Conservation (phyloP, 441 rosid genomes). For the Adansonia grandidieri region DNA sequence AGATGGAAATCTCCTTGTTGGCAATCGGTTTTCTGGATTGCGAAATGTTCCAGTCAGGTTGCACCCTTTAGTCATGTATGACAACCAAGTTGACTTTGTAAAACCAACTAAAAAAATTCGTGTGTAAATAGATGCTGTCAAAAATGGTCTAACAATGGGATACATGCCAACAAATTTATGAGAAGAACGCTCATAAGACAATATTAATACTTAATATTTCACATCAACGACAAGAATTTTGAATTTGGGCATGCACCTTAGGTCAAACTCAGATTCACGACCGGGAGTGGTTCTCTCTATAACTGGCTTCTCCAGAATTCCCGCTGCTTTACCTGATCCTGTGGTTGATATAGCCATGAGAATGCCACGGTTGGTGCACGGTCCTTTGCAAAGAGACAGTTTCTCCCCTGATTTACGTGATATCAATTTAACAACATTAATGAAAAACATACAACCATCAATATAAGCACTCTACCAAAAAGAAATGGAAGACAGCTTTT, state of each 20-base stretch:
- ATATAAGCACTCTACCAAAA: not conserved
- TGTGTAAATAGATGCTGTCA: not conserved
- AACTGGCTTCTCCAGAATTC: slow-evolving; percentile 83
- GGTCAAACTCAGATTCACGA: slow-evolving; percentile 87
- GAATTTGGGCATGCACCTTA: slow-evolving; percentile 51
- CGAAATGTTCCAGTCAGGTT: not conserved
- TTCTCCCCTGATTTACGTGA: slow-evolving; percentile 41
- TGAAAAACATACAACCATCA: not conserved
- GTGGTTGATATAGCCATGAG: slow-evolving; percentile 61
- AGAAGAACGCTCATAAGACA: not conserved
- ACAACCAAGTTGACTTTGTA: not conserved
- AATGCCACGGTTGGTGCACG: slow-evolving; percentile 56
- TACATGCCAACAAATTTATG: not conserved
- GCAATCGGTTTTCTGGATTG: not conserved
- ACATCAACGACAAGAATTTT: not conserved
- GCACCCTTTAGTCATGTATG: not conserved
- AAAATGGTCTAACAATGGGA: slow-evolving; percentile 5
- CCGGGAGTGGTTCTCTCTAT: slow-evolving; percentile 80
- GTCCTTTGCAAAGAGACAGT: slow-evolving; percentile 52
- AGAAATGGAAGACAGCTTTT: not conserved
- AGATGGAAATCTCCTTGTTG: not conserved
- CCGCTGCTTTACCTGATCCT: slow-evolving; percentile 81
- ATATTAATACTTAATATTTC: not conserved
- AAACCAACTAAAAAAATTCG: not conserved
- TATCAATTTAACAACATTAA: not conserved